Conservation (phyloP, 805 yeast genomes). For the Kluyveromyces dobzhanskii region DNA sequence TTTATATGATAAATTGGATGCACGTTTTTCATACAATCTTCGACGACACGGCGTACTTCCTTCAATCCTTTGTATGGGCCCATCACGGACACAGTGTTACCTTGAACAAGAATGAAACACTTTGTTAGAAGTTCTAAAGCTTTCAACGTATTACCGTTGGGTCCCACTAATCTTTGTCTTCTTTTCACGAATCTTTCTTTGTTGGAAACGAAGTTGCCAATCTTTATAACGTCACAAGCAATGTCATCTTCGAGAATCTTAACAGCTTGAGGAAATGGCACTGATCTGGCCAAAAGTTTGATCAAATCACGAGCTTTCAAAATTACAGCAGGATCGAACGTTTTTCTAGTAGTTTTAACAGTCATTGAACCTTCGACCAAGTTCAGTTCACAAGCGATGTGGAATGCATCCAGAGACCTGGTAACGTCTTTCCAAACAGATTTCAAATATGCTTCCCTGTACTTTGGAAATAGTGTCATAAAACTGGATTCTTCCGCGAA, state of each 20-base stretch:
- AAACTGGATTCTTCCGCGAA: conserved; percentile 95
- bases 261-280: conserved; percentile 93
- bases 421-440: conserved; percentile 94
- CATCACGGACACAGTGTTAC: conserved; percentile 95
- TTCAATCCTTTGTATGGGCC: conserved; percentile 92
- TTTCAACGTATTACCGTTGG: conserved; percentile 91
- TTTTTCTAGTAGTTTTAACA: conserved; percentile 90
- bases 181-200: conserved; percentile 93
- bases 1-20: conserved; percentile 98
- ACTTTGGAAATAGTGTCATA: conserved; percentile 92
- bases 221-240: conserved; percentile 94
- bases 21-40: conserved; percentile 92
- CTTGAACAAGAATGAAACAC: conserved; percentile 94
- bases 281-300: conserved; percentile 88
- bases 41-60: conserved; percentile 87
- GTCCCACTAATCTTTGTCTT: conserved; percentile 94
- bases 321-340: conserved; percentile 90
- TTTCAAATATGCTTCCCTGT: conserved; percentile 83
- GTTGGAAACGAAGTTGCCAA: conserved; percentile 79
- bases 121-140: conserved; percentile 92
- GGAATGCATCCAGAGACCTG: conserved; percentile 59
- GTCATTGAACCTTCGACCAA: conserved; percentile 97
- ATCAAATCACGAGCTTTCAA: conserved; percentile 92
- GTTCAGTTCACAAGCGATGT: conserved; percentile 77
- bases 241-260: conserved; percentile 85